Evolutionary conservation across 164 flowering plant species (phyloP).

Genomic region (Magnolia kwangsiensis): DNA sequence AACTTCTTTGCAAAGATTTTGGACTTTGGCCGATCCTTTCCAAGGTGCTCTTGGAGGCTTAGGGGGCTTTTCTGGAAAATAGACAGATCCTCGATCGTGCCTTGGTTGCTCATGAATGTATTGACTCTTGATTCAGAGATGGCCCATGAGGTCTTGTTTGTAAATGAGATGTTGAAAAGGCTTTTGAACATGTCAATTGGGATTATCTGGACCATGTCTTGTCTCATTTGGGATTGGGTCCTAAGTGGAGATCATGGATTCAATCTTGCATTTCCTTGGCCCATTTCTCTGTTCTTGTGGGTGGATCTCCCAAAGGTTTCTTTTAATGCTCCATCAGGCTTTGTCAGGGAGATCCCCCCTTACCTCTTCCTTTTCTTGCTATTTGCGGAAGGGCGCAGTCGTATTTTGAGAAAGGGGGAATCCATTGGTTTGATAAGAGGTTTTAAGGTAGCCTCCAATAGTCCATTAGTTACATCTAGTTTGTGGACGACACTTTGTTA

Average conservation of each 20-base stretch:
- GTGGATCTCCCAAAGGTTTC: not conserved
- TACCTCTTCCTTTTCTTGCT: too few relatives aligned
- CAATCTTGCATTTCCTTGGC: not conserved
- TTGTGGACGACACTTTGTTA: not conserved
- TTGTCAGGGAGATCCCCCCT: not conserved
- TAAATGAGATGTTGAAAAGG: not conserved
- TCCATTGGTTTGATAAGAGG: not conserved
- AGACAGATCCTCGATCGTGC: not conserved
- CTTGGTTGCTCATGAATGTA: not conserved
- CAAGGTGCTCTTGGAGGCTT: not conserved
- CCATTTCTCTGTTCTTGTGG: not conserved
- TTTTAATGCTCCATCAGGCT: not conserved
- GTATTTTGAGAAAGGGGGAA: not conserved
- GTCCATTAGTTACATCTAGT: not conserved
- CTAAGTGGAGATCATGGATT: not conserved
- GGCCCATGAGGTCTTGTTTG: not conserved
- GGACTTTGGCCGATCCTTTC: not conserved
- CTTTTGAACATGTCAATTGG: not conserved
- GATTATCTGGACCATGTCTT: not conserved
- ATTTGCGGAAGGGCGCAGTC: not conserved
- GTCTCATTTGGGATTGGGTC: not conserved
- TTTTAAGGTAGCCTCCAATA: not conserved
- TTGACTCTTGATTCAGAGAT: not conserved
- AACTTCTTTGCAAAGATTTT: not conserved
- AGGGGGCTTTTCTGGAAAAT: not conserved